Conservation (phyloP, 331 rosid species). For the Malus hybrid region DNA sequence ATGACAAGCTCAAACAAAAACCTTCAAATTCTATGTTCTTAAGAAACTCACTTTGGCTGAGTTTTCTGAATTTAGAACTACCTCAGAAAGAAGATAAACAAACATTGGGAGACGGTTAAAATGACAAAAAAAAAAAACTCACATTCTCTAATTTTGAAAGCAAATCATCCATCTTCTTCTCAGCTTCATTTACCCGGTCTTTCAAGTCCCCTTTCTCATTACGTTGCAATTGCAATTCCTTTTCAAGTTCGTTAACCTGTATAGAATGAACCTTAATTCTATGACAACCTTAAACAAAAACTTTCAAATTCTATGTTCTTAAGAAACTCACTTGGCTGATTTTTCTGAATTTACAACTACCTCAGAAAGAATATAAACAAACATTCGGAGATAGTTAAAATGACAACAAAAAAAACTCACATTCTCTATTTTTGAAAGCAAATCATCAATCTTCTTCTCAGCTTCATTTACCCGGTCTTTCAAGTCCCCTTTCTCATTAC, state of each 20-base stretch:
- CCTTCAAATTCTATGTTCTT: not conserved
- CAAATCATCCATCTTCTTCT: conserved; percentile 40
- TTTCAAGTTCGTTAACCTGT: conserved; percentile 46
- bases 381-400: not conserved
- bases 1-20: not conserved
- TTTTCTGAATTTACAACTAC: not conserved
- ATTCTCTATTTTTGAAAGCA: conserved; percentile 48
- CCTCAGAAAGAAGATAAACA: not conserved
- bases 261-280: not conserved
- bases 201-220: conserved; percentile 16
- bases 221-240: conserved; percentile 47
- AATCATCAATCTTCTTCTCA: conserved; percentile 35
- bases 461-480: conserved; percentile 48
- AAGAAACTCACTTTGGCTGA: no score
- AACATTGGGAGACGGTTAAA: not conserved
- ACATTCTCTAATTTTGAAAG: conserved; percentile 53
- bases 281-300: not conserved
- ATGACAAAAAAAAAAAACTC: conserved; percentile 19
- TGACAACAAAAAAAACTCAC: conserved; percentile 34
- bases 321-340: not conserved
- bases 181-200: conserved; percentile 42
- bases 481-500: not conserved
- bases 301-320: not conserved
- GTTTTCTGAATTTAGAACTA: not conserved
- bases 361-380: not conserved